These are phyloP conservation scores for Claviceps sp. DNA, from an alignment of 2,329 filamentous ascomycete species.

Conservation along the genomic window DNA sequence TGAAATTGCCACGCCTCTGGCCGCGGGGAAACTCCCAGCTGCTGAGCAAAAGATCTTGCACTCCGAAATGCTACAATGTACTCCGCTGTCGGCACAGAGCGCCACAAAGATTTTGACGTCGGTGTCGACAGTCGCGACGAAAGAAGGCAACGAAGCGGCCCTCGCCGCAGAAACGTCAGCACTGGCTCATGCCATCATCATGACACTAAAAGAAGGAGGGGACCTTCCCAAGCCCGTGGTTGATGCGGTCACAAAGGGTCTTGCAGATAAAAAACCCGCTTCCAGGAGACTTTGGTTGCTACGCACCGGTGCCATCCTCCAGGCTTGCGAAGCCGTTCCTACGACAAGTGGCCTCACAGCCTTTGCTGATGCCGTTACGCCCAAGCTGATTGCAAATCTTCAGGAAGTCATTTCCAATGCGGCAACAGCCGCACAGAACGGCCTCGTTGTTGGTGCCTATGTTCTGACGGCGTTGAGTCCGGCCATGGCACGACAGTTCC, in stretches of 20 bases:
- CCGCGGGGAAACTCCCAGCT: slow-evolving; percentile 68
- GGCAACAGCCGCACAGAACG: slow-evolving; percentile 64
- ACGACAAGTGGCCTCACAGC: slow-evolving; percentile 33
- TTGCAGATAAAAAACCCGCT: slow-evolving; percentile 70
- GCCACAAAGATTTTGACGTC: slow-evolving; percentile 54
- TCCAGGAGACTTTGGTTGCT: slow-evolving; percentile 72
- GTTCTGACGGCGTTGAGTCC: slow-evolving; percentile 55
- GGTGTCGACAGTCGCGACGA: slow-evolving; percentile 55
- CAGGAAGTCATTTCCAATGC: slow-evolving; percentile 70
- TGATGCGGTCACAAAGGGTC: slow-evolving; percentile 66
- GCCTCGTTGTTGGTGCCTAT: slow-evolving; percentile 68
- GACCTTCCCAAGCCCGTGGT: slow-evolving; percentile 52
- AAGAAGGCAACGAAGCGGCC: slow-evolving; percentile 82
- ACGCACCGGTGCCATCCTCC: slow-evolving; percentile 57
- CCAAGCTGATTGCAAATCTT: slow-evolving; percentile 54
- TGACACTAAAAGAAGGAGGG: slow-evolving; percentile 45
- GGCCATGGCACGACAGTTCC: slow-evolving; percentile 37
- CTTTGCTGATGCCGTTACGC: slow-evolving; percentile 39
- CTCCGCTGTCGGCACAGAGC: slow-evolving; percentile 46
- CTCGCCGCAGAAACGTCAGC: slow-evolving; percentile 62
- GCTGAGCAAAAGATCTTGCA: slow-evolving; percentile 76
- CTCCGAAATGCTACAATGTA: slow-evolving; percentile 61
- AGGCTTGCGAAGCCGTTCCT: slow-evolving; percentile 32
- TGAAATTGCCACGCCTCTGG: slow-evolving; percentile 69
- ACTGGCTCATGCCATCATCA: slow-evolving; percentile 51